Conservation (phyloP, 768 basidiomycete species). For the Russula brevipes region DNA sequence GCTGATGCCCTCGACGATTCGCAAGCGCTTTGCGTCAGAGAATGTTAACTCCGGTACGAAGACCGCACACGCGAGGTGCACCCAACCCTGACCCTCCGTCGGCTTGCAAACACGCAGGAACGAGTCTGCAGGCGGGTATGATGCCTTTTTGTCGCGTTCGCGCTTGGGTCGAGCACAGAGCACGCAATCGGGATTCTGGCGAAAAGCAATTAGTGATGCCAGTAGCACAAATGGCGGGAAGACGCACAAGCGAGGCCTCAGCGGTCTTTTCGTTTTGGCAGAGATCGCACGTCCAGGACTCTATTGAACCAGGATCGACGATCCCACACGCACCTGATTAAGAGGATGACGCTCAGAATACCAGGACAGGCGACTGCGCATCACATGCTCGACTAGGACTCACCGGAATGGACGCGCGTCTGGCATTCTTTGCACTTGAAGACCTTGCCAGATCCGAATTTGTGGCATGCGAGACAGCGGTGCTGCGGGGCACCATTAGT, state of each 20-base stretch:
- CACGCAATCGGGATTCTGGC: slow-evolving; percentile 75
- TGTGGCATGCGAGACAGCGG: slow-evolving; percentile 70
- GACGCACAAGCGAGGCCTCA: slow-evolving; percentile 77
- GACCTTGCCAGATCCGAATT: slow-evolving; percentile 74
- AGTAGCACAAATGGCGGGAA: background rate
- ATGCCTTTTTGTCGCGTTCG: slow-evolving; percentile 44
- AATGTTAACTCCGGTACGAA: slow-evolving; percentile 84
- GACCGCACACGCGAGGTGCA: slow-evolving; percentile 83
- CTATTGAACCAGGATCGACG: slow-evolving; percentile 55
- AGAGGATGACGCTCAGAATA: background rate
- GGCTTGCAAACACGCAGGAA: slow-evolving; percentile 80
- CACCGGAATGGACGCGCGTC: slow-evolving; percentile 77
- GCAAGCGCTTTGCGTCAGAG: slow-evolving; percentile 66
- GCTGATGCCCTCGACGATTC: slow-evolving; percentile 82
- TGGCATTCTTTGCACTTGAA: slow-evolving; percentile 78
- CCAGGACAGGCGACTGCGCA: background rate
- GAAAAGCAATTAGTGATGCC: slow-evolving; percentile 5
- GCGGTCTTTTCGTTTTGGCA: slow-evolving; percentile 78
- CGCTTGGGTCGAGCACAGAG: slow-evolving; percentile 65
- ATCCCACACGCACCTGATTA: slow-evolving; percentile 59
- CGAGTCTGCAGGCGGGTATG: slow-evolving; percentile 49
- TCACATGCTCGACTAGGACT: slow-evolving; percentile 22
- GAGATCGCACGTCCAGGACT: slow-evolving; percentile 82
- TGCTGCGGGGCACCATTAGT: slow-evolving; percentile 46
- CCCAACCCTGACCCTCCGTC: slow-evolving; percentile 92